Conservation (phyloP, 2,329 filamentous ascomycete genomes). For the Xylaria sp. region DNA sequence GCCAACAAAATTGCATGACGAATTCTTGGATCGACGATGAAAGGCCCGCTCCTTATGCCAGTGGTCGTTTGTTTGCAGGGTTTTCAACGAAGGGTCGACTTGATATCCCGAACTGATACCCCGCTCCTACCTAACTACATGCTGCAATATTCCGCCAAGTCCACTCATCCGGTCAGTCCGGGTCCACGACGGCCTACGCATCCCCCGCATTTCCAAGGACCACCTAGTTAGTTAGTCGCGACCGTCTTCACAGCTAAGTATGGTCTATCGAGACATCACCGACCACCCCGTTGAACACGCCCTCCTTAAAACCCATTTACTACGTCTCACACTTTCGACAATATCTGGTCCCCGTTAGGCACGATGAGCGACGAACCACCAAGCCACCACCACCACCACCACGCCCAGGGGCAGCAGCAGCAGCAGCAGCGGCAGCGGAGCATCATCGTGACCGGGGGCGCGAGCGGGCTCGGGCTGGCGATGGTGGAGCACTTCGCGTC, state of each 20-base stretch:
- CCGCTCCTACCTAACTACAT: constrained; percentile 12
- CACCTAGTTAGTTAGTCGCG: constrained; percentile 1
- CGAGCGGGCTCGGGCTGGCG: constrained; percentile 40
- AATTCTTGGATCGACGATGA: too few species aligned
- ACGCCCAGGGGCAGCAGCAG: too few species aligned
- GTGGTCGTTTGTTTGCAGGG: too few species aligned
- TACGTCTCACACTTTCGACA: too few species aligned
- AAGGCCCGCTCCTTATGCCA: too few species aligned
- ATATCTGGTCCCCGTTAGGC: too few species aligned
- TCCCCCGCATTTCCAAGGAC: constrained; percentile 13
- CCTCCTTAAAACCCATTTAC: too few species aligned
- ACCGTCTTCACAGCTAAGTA: neutral
- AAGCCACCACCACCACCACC: too few species aligned
- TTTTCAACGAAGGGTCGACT: neutral
- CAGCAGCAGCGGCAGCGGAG: constrained; percentile 28
- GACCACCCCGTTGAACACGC: too few species aligned
- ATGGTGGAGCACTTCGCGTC: constrained; percentile 42
- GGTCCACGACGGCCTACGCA: constrained; percentile 8
- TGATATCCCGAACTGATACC: neutral
- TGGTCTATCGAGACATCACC: neutral
- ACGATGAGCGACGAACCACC: too few species aligned
- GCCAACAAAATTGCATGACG: too few species aligned
- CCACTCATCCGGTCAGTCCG: constrained; percentile 14
- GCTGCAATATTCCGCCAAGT: constrained; percentile 17
- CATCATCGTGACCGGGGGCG: constrained; percentile 41